Evolutionary conservation across 2,329 filamentous ascomycete species (phyloP).

Genomic region (Dothistroma pini): DNA sequence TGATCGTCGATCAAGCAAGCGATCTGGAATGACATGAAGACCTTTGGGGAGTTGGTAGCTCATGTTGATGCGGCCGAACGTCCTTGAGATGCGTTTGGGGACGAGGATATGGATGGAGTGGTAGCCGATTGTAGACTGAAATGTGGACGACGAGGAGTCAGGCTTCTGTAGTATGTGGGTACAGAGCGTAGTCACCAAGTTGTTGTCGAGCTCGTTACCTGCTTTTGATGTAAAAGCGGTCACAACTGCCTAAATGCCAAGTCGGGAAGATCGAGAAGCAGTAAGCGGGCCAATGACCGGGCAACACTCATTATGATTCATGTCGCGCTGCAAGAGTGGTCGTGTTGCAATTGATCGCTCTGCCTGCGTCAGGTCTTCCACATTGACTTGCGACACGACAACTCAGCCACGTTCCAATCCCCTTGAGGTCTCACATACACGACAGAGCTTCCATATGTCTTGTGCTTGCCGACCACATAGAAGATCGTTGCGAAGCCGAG

Average conservation of each 20-base stretch:
- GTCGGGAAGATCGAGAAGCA: neutral
- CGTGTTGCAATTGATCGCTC: neutral
- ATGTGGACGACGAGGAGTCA: too few species aligned
- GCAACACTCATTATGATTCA: conserved; percentile 6
- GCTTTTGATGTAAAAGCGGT: neutral
- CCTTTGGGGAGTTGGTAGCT: conserved; percentile 35
- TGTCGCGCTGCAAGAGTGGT: neutral
- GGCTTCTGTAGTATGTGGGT: neutral
- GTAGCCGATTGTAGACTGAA: too few species aligned
- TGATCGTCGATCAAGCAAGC: conserved; percentile 45
- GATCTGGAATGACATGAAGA: conserved; percentile 40
- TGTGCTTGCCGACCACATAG: neutral
- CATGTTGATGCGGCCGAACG: neutral
- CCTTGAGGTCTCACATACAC: neutral
- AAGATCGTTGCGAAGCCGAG: neutral
- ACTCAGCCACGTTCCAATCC: neutral
- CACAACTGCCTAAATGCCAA: neutral
- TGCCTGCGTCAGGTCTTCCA: neutral
- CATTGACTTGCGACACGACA: neutral
- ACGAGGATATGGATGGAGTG: too few species aligned
- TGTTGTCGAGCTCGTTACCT: neutral
- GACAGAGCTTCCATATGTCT: neutral
- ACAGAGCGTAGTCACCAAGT: neutral
- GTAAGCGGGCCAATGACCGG: neutral
- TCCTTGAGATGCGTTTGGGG: neutral